Evolutionary conservation across 257 asterid genomes (phyloP).

Genomic region (Petrea volubilis): DNA sequence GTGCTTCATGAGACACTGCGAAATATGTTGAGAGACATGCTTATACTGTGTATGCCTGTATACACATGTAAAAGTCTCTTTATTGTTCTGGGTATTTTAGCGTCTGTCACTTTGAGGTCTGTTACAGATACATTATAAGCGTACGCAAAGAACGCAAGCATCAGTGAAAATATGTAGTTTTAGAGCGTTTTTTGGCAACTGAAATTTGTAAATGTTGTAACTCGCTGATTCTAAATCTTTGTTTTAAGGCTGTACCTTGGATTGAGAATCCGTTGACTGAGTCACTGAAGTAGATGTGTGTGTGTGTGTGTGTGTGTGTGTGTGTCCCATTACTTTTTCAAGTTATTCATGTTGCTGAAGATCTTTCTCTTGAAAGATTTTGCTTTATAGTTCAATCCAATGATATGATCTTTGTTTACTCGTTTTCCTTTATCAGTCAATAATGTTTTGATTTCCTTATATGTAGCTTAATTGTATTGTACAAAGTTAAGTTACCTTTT

Average conservation of each 20-base stretch:
- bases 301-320: no score
- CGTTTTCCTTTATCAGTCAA: neutral
- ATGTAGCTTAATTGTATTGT: neutral
- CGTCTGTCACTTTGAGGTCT: slow-evolving; percentile 4
- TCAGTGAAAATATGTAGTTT: neutral
- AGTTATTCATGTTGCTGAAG: neutral
- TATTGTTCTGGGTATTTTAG: neutral
- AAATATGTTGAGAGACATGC: neutral
- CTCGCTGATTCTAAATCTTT: neutral
- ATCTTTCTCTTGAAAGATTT: neutral
- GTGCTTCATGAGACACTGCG: neutral
- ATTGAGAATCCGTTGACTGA: neutral
- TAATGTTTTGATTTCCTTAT: neutral
- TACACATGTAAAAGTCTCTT: neutral
- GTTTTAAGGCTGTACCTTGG: neutral
- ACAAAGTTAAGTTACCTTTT: neutral
- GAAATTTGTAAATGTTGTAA: neutral
- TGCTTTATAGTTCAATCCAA: neutral
- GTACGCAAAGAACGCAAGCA: neutral
- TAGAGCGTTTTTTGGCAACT: neutral
- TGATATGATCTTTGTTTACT: neutral
- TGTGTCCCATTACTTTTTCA: neutral
- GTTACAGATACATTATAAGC: neutral
- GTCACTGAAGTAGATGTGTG: neutral
- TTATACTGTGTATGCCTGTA: neutral